Percentiles rank a stretch among this genome's conserved stretches.
phyloP scores from a whole-genome alignment of 1,284 basidiomycete genomes.

The Trametes sp. region DNA sequence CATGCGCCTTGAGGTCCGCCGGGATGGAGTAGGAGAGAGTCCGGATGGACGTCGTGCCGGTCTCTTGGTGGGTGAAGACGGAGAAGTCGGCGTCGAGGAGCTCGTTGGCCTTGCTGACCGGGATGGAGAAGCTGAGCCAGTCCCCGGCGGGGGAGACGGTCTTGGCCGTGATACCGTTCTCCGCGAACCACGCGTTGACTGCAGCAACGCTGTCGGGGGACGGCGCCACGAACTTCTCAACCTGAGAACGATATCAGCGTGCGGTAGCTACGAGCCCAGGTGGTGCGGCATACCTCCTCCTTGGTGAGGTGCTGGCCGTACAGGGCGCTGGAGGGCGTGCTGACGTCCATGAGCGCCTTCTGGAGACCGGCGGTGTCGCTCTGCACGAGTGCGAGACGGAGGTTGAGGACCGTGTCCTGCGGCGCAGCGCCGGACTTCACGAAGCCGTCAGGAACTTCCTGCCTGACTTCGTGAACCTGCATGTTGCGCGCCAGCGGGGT shows the following conservation, averaged over 20 bases:
- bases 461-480: conserved; percentile 34
- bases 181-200: conserved; percentile 45
- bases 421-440: conserved; percentile 30
- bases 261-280: not conserved
- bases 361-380: conserved; percentile 41
- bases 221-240: conserved; percentile 47
- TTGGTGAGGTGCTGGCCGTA: conserved; percentile 45
- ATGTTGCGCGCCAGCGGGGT: conserved; percentile 23
- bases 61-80: conserved; percentile 43
- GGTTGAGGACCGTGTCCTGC: conserved; percentile 26
- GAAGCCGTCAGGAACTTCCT: conserved; percentile 32
- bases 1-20: conserved; percentile 40
- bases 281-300: conserved; percentile 37
- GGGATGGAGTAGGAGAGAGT: conserved; percentile 50
- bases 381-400: conserved; percentile 39
- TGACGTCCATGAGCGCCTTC: conserved; percentile 41
- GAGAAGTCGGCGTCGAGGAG: conserved; percentile 46
- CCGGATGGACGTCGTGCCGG: conserved; percentile 40
- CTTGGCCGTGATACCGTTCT: conserved; percentile 40
- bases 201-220: conserved; percentile 40
- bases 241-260: conserved; percentile 32
- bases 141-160: conserved; percentile 37
- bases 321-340: conserved; percentile 37
- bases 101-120: conserved; percentile 44
- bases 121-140: conserved; percentile 32